These are phyloP conservation scores for Penstemon eatonii DNA, from an alignment of 257 asterid species.

Conservation along the genomic window DNA sequence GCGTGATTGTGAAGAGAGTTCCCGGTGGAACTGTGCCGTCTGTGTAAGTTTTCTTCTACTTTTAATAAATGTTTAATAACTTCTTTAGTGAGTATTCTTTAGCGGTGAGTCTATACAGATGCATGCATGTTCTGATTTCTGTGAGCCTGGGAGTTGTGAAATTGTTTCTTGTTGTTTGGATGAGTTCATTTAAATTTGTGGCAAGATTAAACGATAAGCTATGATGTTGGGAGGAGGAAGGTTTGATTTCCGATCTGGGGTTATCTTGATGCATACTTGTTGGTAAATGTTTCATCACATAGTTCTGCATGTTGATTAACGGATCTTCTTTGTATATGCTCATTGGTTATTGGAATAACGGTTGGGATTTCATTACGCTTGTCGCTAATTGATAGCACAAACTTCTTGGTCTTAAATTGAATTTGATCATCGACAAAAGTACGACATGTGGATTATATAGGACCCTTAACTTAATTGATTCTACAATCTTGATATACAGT, in stretches of 20 bases:
- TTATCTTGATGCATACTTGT: constrained; percentile 15
- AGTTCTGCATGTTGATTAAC: constrained; percentile 7
- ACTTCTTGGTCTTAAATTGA: background rate
- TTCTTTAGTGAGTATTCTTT: constrained; percentile 9
- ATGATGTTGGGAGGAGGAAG: constrained; percentile 5
- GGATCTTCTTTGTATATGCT: background rate
- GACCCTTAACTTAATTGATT: constrained; percentile 11
- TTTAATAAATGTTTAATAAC: background rate
- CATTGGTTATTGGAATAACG: constrained; percentile 7
- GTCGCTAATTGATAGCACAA: background rate
- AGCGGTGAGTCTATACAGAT: background rate
- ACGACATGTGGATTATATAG: constrained; percentile 18
- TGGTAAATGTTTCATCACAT: constrained; percentile 11
- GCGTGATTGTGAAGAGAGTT: constrained; percentile 77
- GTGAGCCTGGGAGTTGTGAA: background rate
- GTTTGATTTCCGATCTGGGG: constrained; percentile 5
- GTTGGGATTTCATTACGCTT: background rate
- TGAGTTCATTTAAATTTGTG: background rate
- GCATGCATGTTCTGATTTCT: background rate
- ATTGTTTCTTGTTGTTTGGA: background rate
- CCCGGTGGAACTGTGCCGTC: constrained; percentile 53
- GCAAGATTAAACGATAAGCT: background rate
- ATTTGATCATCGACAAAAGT: constrained; percentile 14
- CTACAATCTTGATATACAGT: background rate
- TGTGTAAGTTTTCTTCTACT: constrained; percentile 42